Percentiles rank a stretch among this genome's conserved stretches.
phyloP scores from a whole-genome alignment of 164 flowering plant species.

The Amborella trichopoda region DNA sequence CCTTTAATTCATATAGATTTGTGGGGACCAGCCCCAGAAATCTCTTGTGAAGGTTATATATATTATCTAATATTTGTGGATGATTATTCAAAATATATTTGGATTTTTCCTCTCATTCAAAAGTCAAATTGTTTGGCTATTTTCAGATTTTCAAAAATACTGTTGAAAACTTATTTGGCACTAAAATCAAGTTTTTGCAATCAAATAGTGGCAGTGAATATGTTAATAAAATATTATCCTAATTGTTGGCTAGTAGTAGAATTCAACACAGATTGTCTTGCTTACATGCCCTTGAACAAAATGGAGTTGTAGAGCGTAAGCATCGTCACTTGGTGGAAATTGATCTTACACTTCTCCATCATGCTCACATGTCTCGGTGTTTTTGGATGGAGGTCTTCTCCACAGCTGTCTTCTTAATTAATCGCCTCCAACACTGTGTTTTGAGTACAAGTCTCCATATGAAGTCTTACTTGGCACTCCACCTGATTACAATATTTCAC shows the following conservation, averaged over 20 bases:
- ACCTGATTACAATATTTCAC: not conserved
- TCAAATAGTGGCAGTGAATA: not conserved
- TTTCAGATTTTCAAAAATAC: not conserved
- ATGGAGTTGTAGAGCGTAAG: too few relatives aligned
- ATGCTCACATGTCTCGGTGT: not conserved
- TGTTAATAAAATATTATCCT: not conserved
- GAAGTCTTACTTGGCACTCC: not conserved
- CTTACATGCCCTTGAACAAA: not conserved
- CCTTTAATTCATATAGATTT: too few relatives aligned
- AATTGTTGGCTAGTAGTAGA: not conserved
- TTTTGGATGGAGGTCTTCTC: too few relatives aligned
- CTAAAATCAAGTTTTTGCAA: too few relatives aligned
- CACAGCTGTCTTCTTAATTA: not conserved
- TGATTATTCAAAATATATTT: too few relatives aligned
- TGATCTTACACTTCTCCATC: not conserved
- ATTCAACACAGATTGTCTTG: not conserved
- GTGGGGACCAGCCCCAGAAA: not conserved
- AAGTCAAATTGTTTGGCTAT: not conserved
- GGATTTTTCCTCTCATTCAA: not conserved
- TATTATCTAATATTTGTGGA: too few relatives aligned
- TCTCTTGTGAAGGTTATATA: not conserved
- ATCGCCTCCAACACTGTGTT: not conserved
- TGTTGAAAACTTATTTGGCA: conserved; percentile 1
- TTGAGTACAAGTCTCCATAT: not conserved
- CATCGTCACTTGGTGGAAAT: not conserved